Evolutionary conservation across 1,284 basidiomycete genomes (phyloP).

Genomic region (Puccinia horiana): DNA sequence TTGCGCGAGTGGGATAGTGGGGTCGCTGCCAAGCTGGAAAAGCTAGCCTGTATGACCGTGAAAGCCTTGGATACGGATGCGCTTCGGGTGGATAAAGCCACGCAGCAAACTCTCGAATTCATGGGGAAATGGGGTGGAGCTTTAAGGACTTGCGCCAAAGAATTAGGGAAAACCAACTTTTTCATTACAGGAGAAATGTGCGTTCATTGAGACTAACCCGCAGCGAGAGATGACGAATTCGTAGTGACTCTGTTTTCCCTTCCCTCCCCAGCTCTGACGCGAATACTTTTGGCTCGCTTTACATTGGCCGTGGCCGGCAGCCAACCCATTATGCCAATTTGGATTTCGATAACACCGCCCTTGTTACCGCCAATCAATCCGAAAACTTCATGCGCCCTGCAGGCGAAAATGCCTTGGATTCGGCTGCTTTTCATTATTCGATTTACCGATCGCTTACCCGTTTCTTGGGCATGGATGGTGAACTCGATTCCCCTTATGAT

Average conservation of each 20-base stretch:
- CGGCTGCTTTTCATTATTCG: conserved; percentile 85
- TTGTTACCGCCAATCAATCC: conserved; percentile 64
- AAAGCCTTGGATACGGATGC: conserved; percentile 52
- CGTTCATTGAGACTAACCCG: conserved; percentile 28
- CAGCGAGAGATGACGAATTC: background rate
- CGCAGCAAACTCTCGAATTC: conserved; percentile 51
- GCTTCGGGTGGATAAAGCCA: conserved; percentile 52
- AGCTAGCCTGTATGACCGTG: conserved; percentile 51
- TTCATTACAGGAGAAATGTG: conserved; percentile 52
- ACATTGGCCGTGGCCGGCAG: conserved; percentile 82
- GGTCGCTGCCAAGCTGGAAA: conserved; percentile 48
- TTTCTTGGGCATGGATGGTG: conserved; percentile 89
- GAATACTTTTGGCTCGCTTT: conserved; percentile 80
- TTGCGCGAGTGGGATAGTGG: conserved; percentile 51
- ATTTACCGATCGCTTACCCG: conserved; percentile 78
- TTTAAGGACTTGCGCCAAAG: conserved; percentile 50
- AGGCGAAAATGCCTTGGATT: conserved; percentile 69
- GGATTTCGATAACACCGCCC: conserved; percentile 68
- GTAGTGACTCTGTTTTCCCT: background rate
- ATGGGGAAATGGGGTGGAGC: conserved; percentile 51
- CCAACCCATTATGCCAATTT: conserved; percentile 66
- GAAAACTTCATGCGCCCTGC: conserved; percentile 76
- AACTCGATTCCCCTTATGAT: conserved; percentile 81
- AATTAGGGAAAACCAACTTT: conserved; percentile 51
- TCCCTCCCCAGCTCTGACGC: conserved; percentile 71